Conservation (phyloP, 768 basidiomycete genomes). For the Russula vinacea region DNA sequence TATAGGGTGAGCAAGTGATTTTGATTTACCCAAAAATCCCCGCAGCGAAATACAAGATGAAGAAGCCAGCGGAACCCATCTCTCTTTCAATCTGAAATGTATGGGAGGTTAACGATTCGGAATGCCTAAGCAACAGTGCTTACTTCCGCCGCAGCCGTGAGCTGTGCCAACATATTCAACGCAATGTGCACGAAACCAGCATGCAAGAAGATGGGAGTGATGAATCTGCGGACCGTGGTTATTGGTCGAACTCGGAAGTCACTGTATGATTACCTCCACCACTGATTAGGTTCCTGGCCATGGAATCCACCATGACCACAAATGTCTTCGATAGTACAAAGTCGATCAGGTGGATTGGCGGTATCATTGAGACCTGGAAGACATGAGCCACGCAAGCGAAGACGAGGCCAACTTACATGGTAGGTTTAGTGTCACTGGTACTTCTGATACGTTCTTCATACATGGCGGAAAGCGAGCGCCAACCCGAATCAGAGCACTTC, state of each 20-base stretch:
- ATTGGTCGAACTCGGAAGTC: neutral
- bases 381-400: constrained; percentile 2
- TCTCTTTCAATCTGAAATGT: constrained; percentile 71
- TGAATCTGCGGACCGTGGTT: constrained; percentile 39
- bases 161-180: constrained; percentile 87
- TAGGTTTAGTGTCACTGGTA: constrained; percentile 54
- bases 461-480: constrained; percentile 94
- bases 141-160: constrained; percentile 76
- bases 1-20: neutral
- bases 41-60: constrained; percentile 82
- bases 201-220: constrained; percentile 75
- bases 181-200: constrained; percentile 93
- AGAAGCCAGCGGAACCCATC: constrained; percentile 85
- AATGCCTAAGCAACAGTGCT: neutral
- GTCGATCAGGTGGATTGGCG: constrained; percentile 63
- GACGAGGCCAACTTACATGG: constrained; percentile 46
- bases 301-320: constrained; percentile 85
- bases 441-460: constrained; percentile 66
- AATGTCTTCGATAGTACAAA: constrained; percentile 75
- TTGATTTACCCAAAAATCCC: constrained; percentile 84
- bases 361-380: constrained; percentile 74
- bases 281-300: constrained; percentile 49
- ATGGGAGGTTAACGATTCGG: constrained; percentile 1
- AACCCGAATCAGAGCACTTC: constrained; percentile 75
- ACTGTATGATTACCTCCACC: constrained; percentile 44